These are phyloP conservation scores for Diaporthe capsici DNA, from an alignment of 2,329 filamentous ascomycete genomes.

Conservation along the genomic window DNA sequence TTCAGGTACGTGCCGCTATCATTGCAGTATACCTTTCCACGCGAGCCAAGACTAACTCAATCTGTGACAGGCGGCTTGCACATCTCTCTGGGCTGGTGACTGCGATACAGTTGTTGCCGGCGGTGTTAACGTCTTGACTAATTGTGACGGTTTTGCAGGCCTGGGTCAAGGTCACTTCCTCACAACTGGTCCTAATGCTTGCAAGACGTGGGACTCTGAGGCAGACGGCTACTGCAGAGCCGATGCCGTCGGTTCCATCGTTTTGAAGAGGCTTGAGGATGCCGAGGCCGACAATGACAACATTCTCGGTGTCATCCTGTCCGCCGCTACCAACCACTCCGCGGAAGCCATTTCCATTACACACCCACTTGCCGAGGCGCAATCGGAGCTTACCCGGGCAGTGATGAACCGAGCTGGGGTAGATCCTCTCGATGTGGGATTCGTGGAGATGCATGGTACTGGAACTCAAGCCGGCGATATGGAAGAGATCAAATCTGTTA, in stretches of 20 bases:
- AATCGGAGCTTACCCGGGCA: slow-evolving; percentile 71
- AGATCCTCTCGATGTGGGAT: slow-evolving; percentile 68
- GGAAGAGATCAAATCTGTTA: slow-evolving; percentile 74
- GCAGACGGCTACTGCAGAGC: slow-evolving; percentile 72
- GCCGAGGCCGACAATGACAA: slow-evolving; percentile 71
- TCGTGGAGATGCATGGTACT: slow-evolving; percentile 79
- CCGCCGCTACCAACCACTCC: slow-evolving; percentile 78
- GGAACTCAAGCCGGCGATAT: slow-evolving; percentile 80
- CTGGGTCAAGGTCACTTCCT: slow-evolving; percentile 77
- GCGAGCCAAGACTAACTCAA: neutral
- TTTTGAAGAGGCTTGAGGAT: slow-evolving; percentile 66
- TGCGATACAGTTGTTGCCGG: slow-evolving; percentile 76
- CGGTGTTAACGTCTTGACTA: slow-evolving; percentile 75
- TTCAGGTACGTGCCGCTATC: slow-evolving; percentile 50
- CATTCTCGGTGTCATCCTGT: slow-evolving; percentile 74
- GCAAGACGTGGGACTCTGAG: slow-evolving; percentile 72
- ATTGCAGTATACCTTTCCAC: no score
- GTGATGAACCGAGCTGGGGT: slow-evolving; percentile 71
- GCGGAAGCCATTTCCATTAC: slow-evolving; percentile 80
- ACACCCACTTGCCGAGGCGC: slow-evolving; percentile 74
- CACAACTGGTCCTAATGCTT: slow-evolving; percentile 55
- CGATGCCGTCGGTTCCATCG: slow-evolving; percentile 62
- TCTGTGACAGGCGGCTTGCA: slow-evolving; percentile 68
- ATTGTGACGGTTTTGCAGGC: slow-evolving; percentile 75
- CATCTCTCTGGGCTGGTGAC: slow-evolving; percentile 74